Percentiles rank a stretch among this genome's conserved stretches.
Conservation (phyloP, 2,329 filamentous ascomycete genomes). For the Ceratocystis cacaofunesta region DNA sequence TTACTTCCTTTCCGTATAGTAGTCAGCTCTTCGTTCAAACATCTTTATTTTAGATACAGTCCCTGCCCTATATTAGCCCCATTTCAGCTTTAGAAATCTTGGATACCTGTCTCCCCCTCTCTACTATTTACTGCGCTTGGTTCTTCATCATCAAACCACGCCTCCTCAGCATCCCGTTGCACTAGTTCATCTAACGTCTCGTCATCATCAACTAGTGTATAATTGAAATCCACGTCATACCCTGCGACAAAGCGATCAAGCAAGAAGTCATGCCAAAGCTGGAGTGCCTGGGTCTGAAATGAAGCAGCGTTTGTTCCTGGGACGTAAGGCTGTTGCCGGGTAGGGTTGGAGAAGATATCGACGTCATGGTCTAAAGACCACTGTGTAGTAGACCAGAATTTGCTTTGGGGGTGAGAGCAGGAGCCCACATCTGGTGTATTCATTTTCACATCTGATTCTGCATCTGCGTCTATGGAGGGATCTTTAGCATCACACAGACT, state of each 20-base stretch:
- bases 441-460: background rate
- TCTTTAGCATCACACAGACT: slow-evolving; percentile 14
- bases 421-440: background rate
- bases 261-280: slow-evolving; percentile 59
- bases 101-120: slow-evolving; percentile 52
- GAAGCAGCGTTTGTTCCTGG: background rate
- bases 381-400: background rate
- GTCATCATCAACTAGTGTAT: slow-evolving; percentile 52
- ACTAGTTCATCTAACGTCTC: slow-evolving; percentile 48
- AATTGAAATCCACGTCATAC: slow-evolving; percentile 66
- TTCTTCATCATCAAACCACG: slow-evolving; percentile 68
- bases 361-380: background rate
- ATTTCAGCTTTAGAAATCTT: slow-evolving; percentile 43
- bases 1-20: too few relatives aligned
- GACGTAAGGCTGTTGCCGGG: background rate
- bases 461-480: background rate
- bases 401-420: background rate
- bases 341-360: background rate
- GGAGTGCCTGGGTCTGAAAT: slow-evolving; percentile 47
- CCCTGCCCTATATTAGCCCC: background rate
- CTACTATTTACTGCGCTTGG: slow-evolving; percentile 33
- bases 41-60: background rate
- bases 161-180: slow-evolving; percentile 51
- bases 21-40: too few relatives aligned
- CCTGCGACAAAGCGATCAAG: slow-evolving; percentile 60